Evolutionary conservation across 305 asterid species (phyloP).

Genomic region (Andrographis paniculata): DNA sequence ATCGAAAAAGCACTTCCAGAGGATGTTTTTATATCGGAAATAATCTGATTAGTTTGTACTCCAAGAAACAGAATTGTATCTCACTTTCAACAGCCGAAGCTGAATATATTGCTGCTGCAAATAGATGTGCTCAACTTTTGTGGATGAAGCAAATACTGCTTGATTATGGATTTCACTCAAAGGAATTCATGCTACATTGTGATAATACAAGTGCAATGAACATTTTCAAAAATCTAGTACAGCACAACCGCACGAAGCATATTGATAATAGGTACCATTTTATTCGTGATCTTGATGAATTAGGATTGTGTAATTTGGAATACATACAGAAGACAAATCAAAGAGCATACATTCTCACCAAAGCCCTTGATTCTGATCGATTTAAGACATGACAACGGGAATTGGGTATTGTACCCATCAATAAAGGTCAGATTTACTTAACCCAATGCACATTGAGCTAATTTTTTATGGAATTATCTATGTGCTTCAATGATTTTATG

Average conservation of each 20-base stretch:
- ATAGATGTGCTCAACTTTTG: neutral
- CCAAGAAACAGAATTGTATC: neutral
- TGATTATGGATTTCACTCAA: neutral
- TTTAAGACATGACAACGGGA: neutral
- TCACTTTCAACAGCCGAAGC: constrained; percentile 1
- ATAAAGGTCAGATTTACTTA: no score
- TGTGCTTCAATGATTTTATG: no score
- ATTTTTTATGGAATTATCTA: no score
- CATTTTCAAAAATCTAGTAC: neutral
- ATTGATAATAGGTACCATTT: neutral
- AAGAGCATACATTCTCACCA: neutral
- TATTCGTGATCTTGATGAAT: neutral
- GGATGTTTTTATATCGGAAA: neutral
- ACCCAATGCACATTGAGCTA: no score
- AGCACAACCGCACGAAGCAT: neutral
- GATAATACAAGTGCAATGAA: neutral
- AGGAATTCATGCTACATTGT: neutral
- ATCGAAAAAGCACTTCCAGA: neutral
- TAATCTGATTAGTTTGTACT: neutral
- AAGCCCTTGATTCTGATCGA: neutral
- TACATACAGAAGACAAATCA: neutral
- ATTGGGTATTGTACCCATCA: neutral
- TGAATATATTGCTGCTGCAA: neutral
- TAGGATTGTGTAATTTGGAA: neutral
- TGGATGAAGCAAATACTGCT: neutral